Evolutionary conservation across 768 basidiomycete genomes (phyloP).

Genomic region (Strobilomyces echinocephalus): DNA sequence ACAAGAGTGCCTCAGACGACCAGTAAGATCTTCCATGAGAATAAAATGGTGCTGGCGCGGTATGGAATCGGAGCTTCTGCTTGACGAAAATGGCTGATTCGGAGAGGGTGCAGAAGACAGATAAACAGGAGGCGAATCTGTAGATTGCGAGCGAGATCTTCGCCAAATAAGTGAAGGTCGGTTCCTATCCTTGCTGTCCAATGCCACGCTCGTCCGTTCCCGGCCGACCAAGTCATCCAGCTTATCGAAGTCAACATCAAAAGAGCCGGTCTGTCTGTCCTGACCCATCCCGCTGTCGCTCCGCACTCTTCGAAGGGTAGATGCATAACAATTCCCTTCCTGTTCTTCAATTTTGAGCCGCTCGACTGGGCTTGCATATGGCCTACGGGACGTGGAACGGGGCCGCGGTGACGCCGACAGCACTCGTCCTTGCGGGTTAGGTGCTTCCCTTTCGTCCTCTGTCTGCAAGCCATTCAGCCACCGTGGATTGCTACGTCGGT

Average conservation of each 20-base stretch:
- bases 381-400: constrained; percentile 17
- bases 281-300: constrained; percentile 50
- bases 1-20: constrained; percentile 84
- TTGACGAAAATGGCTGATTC: constrained; percentile 32
- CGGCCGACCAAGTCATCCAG: constrained; percentile 20
- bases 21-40: constrained; percentile 97
- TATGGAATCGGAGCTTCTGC: constrained; percentile 42
- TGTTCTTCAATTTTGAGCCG: constrained; percentile 35
- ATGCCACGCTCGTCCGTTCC: constrained; percentile 16
- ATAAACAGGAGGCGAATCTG: constrained; percentile 23
- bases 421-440: constrained; percentile 38
- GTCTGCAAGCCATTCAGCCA: constrained; percentile 37
- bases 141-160: constrained; percentile 41
- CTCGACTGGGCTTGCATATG: constrained; percentile 31
- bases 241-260: constrained; percentile 40
- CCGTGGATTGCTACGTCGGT: constrained; percentile 40
- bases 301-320: constrained; percentile 55
- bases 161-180: constrained; percentile 30
- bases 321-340: constrained; percentile 33
- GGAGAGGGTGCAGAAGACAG: constrained; percentile 26
- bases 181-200: constrained; percentile 19
- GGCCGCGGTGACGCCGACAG: neutral
- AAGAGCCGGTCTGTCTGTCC: constrained; percentile 34
- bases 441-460: constrained; percentile 55
- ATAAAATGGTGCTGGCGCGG: constrained; percentile 97